Conservation (phyloP, 768 basidiomycete species). For the Mycena filopes region DNA sequence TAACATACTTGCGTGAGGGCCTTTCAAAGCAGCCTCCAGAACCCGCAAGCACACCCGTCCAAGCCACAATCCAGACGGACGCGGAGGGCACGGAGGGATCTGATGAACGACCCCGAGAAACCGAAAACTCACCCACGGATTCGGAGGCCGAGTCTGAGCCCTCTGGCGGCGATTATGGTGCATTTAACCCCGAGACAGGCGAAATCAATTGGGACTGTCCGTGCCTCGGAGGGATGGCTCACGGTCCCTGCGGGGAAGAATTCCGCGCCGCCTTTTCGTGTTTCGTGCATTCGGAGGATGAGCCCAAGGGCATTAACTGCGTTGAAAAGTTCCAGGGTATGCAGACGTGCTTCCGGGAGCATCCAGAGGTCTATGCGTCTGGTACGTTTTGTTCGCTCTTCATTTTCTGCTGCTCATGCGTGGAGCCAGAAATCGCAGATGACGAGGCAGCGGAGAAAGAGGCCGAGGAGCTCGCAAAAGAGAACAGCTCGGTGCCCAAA, state of each 20-base stretch:
- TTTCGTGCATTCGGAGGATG: slow-evolving; percentile 92
- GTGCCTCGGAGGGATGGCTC: slow-evolving; percentile 98
- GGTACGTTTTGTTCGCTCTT: slow-evolving; percentile 61
- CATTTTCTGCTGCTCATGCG: slow-evolving; percentile 14
- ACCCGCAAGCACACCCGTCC: neutral
- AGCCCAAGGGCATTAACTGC: slow-evolving; percentile 98
- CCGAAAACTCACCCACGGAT: too few species aligned
- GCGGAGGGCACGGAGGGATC: too few species aligned
- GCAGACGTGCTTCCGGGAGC: slow-evolving; percentile 97
- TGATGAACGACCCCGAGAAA: too few species aligned
- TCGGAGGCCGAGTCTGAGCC: slow-evolving; percentile 25
- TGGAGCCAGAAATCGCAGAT: slow-evolving; percentile 23
- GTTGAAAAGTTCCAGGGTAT: slow-evolving; percentile 97
- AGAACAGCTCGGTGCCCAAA: neutral
- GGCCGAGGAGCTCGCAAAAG: neutral
- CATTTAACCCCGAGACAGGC: slow-evolving; percentile 95
- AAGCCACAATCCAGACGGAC: neutral
- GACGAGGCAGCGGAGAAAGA: slow-evolving; percentile 25
- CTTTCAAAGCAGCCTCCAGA: slow-evolving; percentile 9
- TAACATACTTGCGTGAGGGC: neutral
- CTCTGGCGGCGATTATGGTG: slow-evolving; percentile 44
- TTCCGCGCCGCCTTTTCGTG: slow-evolving; percentile 98
- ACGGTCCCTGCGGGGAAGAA: slow-evolving; percentile 93
- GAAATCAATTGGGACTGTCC: slow-evolving; percentile 99
- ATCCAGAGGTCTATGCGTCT: slow-evolving; percentile 96